Conservation (phyloP, 768 basidiomycete genomes). For the Clathrus columnatus region DNA sequence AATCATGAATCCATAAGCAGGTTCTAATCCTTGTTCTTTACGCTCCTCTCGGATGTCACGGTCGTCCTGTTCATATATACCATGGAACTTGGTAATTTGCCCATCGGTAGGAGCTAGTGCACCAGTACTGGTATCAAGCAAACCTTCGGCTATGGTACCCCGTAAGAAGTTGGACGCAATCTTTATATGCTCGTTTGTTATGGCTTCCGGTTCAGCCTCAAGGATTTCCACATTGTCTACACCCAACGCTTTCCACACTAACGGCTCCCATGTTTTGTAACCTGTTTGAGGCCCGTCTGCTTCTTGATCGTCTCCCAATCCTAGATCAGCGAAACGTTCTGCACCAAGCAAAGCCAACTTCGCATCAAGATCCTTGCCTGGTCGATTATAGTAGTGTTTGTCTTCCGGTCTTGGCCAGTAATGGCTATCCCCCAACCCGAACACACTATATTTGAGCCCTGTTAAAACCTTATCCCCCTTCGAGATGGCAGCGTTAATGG, state of each 20-base stretch:
- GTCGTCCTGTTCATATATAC: slow-evolving; percentile 95
- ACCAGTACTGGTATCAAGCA: slow-evolving; percentile 78
- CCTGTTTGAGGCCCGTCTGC: slow-evolving; percentile 94
- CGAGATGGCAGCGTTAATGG: slow-evolving; percentile 54
- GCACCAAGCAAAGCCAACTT: slow-evolving; percentile 75
- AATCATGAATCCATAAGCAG: slow-evolving; percentile 98
- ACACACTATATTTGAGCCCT: slow-evolving; percentile 73
- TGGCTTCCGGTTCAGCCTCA: slow-evolving; percentile 91
- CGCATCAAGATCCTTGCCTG: slow-evolving; percentile 81
- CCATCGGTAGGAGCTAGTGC: slow-evolving; percentile 86
- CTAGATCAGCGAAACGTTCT: slow-evolving; percentile 62
- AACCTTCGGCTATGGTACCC: slow-evolving; percentile 90
- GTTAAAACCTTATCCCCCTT: slow-evolving; percentile 50
- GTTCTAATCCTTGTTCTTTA: slow-evolving; percentile 84
- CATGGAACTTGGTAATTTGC: slow-evolving; percentile 97
- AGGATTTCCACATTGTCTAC: slow-evolving; percentile 82
- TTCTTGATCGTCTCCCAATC: slow-evolving; percentile 95
- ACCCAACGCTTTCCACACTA: slow-evolving; percentile 88
- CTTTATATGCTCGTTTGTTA: slow-evolving; percentile 99
- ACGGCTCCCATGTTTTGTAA: slow-evolving; percentile 93
- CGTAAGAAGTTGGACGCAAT: slow-evolving; percentile 89
- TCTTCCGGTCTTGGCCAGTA: slow-evolving; percentile 99
- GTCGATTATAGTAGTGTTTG: slow-evolving; percentile 97
- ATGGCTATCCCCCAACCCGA: slow-evolving; percentile 95
- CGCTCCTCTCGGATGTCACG: slow-evolving; percentile 97